These are phyloP conservation scores for Phytophthora tubulina DNA, from an alignment of 352 stramenopile species.

Conservation along the genomic window DNA sequence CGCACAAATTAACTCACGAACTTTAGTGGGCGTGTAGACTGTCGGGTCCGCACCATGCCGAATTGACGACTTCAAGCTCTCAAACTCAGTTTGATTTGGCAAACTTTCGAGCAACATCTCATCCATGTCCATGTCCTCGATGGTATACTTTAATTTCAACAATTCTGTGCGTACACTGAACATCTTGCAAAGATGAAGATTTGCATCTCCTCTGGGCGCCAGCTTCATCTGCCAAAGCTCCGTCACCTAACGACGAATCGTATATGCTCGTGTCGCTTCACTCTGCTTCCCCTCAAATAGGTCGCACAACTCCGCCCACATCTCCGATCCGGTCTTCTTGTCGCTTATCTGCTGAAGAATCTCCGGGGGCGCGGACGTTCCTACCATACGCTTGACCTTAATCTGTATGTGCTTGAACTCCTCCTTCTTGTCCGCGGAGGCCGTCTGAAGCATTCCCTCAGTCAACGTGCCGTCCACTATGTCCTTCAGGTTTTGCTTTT, in stretches of 20 bases:
- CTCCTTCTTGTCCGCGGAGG: neutral
- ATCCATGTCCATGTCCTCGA: constrained; percentile 6
- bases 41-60: neutral
- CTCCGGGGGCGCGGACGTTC: constrained; percentile 6
- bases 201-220: neutral
- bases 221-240: constrained; percentile 10
- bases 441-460: neutral
- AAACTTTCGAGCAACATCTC: constrained; percentile 20
- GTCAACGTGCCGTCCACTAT: neutral
- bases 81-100: constrained; percentile 2
- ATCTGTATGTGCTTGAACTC: neutral
- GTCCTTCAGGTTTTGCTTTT: constrained; percentile 1
- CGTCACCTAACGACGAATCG: constrained; percentile 9
- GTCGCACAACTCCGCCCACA: constrained; percentile 8
- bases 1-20: neutral
- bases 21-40: neutral
- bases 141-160: neutral
- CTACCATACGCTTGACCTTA: constrained; percentile 2
- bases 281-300: constrained; percentile 12
- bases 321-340: constrained; percentile 24
- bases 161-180: constrained; percentile 7
- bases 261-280: neutral
- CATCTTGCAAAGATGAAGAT: constrained; percentile 22
- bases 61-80: constrained; percentile 9
- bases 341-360: constrained; percentile 22